Evolutionary conservation across 2,329 filamentous ascomycete genomes (phyloP).

Genomic region (Talaromyces marneffei): DNA sequence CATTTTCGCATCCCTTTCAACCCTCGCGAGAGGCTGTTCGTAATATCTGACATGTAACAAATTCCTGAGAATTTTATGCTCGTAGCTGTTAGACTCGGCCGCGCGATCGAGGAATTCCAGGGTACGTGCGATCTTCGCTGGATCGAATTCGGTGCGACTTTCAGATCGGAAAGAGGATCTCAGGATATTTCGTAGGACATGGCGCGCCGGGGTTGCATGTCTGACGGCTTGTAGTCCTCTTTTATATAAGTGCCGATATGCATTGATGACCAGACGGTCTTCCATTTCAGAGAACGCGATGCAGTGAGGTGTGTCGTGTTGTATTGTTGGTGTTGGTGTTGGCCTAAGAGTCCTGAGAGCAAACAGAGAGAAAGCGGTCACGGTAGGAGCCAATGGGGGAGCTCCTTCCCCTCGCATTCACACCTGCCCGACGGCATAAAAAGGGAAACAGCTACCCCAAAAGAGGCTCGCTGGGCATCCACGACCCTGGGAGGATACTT

Average conservation of each 20-base stretch:
- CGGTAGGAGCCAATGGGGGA: slow-evolving; percentile 2
- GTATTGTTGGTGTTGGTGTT: background rate
- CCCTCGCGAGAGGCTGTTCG: slow-evolving; percentile 29
- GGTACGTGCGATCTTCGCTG: slow-evolving; percentile 39
- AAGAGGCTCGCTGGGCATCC: slow-evolving; percentile 11
- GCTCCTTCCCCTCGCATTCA: slow-evolving; percentile 17
- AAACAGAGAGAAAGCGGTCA: slow-evolving; percentile 4
- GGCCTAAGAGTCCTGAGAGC: background rate
- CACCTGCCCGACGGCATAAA: slow-evolving; percentile 21
- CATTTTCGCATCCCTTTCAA: slow-evolving; percentile 25
- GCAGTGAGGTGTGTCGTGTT: background rate
- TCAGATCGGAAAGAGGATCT: slow-evolving; percentile 39
- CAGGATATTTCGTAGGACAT: slow-evolving; percentile 45
- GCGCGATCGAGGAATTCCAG: slow-evolving; percentile 42
- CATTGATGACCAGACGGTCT: slow-evolving; percentile 38
- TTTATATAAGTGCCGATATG: slow-evolving; percentile 55
- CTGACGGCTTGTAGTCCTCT: slow-evolving; percentile 50
- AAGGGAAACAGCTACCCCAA: slow-evolving; percentile 2
- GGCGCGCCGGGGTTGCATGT: slow-evolving; percentile 53
- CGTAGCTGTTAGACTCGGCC: slow-evolving; percentile 32
- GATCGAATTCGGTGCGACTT: slow-evolving; percentile 32
- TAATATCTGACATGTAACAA: slow-evolving; percentile 41
- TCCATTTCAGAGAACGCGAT: slow-evolving; percentile 12
- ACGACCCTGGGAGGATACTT: slow-evolving; percentile 9
- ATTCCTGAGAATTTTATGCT: slow-evolving; percentile 45